These are phyloP conservation scores for Ogataea paradorogensis DNA, from an alignment of 805 yeast genomes.

Conservation along the genomic window DNA sequence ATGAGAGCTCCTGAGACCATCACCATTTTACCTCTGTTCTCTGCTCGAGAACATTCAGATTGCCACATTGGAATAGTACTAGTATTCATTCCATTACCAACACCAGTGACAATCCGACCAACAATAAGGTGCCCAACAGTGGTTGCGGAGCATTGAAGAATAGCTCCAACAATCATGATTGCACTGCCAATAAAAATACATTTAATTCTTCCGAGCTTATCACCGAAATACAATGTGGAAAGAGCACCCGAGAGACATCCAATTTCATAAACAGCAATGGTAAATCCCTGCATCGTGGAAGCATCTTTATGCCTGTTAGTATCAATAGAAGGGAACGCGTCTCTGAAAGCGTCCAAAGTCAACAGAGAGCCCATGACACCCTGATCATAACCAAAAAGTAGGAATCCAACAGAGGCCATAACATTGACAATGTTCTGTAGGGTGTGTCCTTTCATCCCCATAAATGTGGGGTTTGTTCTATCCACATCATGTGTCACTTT, in stretches of 20 bases:
- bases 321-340: slow-evolving; percentile 26
- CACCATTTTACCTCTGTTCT: slow-evolving; percentile 30
- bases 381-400: slow-evolving; percentile 50
- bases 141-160: slow-evolving; percentile 25
- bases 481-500: background rate
- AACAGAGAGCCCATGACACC: slow-evolving; percentile 45
- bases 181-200: slow-evolving; percentile 36
- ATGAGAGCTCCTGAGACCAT: slow-evolving; percentile 32
- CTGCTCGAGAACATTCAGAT: slow-evolving; percentile 35
- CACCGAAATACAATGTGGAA: slow-evolving; percentile 41
- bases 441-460: slow-evolving; percentile 20
- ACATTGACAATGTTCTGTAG: slow-evolving; percentile 18
- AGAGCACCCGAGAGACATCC: slow-evolving; percentile 47
- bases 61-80: slow-evolving; percentile 37
- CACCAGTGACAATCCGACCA: slow-evolving; percentile 34
- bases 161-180: slow-evolving; percentile 33
- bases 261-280: slow-evolving; percentile 47
- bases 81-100: slow-evolving; percentile 37
- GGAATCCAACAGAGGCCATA: slow-evolving; percentile 34
- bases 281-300: slow-evolving; percentile 45
- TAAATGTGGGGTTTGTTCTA: slow-evolving; percentile 3
- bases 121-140: slow-evolving; percentile 29
- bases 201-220: slow-evolving; percentile 40
- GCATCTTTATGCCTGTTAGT: slow-evolving; percentile 19
- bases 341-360: slow-evolving; percentile 23